Evolutionary conservation across 139 green algal species (phyloP), one percentile per base, ranked within the genome.

Genomic region (Chlamydomonas sp.): DNA sequence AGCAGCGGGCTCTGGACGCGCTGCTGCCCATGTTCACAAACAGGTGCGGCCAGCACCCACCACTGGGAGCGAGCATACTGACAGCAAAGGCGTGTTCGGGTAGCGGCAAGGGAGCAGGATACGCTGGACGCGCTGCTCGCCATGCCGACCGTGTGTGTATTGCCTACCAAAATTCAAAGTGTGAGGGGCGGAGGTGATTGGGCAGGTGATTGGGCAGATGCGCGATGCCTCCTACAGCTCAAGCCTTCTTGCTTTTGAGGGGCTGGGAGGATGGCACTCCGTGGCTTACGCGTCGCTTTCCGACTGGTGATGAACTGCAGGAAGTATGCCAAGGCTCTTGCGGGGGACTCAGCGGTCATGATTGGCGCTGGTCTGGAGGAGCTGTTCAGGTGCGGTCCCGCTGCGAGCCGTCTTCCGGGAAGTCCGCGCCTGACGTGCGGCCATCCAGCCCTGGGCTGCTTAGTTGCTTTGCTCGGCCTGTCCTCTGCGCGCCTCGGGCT

Each of bases 301-400:
- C 31, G 31, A 68, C 8, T 8, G 63, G 63, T 68, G 63, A 8
- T 68, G 63, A 12, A 8, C 63, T 68, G 63, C 8, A 12, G 63
- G 63, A 74, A 80, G 61, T 87, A 87, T 73, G 73, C 31, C 83
- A 87, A 80, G 73, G 83, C 83, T 63, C 71, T 80, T 10, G 59
- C 75, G 63, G 93, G 96, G 1, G 97, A 99, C 73, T 96, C 94
- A 1, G 90, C 96, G 2, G 90, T 86, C 15, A 90, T 97, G 4
- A 85, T 99, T 12, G 97, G 97, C 0, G 86, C 93, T 0, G 93
- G 94, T 4, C 79, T 99, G 74, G 97, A 99, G 87, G 97, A 99
- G 93, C 91, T 99, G 64, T 92, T 99, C 89, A 92, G 97, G 88
- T 93, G 71, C 0, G 89, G 16, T 2, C 4, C 31, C 31, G 31